Evolutionary conservation across 2,329 filamentous ascomycete species (phyloP), one percentile per base, ranked within the genome.

Genomic region (Thielaviopsis ethacetica): DNA sequence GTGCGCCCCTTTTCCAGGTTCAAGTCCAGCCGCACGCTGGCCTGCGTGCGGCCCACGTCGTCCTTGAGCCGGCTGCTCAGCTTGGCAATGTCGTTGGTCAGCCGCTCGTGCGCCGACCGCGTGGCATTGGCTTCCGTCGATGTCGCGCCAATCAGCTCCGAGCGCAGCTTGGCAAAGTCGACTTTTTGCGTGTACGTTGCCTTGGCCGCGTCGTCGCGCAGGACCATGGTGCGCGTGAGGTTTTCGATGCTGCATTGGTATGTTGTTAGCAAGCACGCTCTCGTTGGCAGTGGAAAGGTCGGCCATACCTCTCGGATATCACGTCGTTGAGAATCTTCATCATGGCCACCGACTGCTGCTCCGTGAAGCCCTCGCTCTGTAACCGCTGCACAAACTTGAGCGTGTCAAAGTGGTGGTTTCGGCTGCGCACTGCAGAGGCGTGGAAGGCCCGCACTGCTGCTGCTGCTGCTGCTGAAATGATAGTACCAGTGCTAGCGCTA

Each of bases 1-100:
- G 97, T 98, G 63, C 93, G 81, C 15, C 93, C 93, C 75, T 98
- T 98, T 69, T 98, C 93, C 53, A 98, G 75, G 71, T 97, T 98
- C 62, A 98, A 74, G 71, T 98, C 93, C 53, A 98, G 75, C 62
- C 91, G 80, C 44, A 97, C 91, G 62, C 86, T 91, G 5, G 91
- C 91, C 73, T 97, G 91, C 2, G 93, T 97, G 51, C 93, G 81
- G 61, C 89, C 86, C 65, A 98, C 91, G 73, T 98, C 93, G 72
- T 98, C 93, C 51, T 91, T 81, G 62, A 98, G 75, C 59, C 91
- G 82, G 65, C 83, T 89, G 72, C 88, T 94, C 54, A 98, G 78
- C 75, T 97, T 97, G 58, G 91, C 88, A 62, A 98, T 83, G 69
- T 98, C 93, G 68, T 95, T 96, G 56, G 88, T 89, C 60, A 98